Base-by-base conservation (phyloP, 768 basidiomycete species). In the Tylopilus felleus region DNA sequence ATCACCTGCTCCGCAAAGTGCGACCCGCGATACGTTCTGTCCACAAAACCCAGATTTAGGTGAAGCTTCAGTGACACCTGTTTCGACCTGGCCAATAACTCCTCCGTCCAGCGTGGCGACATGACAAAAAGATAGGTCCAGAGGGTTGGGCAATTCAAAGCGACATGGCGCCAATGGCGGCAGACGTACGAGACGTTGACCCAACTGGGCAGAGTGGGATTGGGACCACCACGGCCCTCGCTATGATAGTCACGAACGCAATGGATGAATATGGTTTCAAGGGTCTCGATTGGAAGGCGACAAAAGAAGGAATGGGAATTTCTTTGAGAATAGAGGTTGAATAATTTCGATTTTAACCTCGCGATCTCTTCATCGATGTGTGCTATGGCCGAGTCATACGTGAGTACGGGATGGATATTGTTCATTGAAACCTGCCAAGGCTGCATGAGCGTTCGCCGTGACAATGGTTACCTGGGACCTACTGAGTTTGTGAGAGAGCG, bases 31-130 rank as follows among this genome's bases (percentile, higher is more conserved):
- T 17, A 22, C 36, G 4, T 19, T n/a, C 12, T 16, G 31, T 33
- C 31, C 31, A 33, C 31, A 33, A 33, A 33, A 33, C 31, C 31
- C 31, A 33, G 31, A 33, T 29, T 22, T 19, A 49, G 16, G 8
- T 29, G 19, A n/a, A 63, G 21, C 14, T 38, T 48, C 25, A 65
- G 33, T 17, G 70, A 64, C 13, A 73, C 74, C 60, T 64, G 71
- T 51, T 75, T 78, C 0, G 78, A 80, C n/a, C 79, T 70, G 19
- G 60, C 61, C 29, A 80, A 51, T 71, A 77, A 74, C 59, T 74
- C 74, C 39, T 71, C 63, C 13, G 69, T 69, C 73, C 75, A 75
- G 46, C 53, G 60, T 1, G 70, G 66, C 8, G 66, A 67, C 6
- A 50, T 57, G 39, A 75, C 66, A 12, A 69, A 58, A 16, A 72